phyloP scores from a whole-genome alignment of 2,329 filamentous ascomycete genomes.

The Emmonsiellopsis sp. region DNA sequence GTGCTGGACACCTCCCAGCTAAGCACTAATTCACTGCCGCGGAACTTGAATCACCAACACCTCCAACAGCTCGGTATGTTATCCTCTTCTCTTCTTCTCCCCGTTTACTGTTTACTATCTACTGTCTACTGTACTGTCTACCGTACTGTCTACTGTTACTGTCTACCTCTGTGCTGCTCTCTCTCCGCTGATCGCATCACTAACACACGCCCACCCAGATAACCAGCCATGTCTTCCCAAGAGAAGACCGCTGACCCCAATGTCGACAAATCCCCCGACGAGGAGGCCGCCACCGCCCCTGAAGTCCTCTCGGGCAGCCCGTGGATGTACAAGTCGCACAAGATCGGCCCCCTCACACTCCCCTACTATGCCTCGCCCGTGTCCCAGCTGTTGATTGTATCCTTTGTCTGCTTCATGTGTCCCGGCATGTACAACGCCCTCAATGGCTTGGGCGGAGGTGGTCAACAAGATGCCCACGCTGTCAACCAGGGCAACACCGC shows the following conservation, averaged over 20 bases:
- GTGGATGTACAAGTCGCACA: slow-evolving; percentile 61
- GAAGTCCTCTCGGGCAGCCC: slow-evolving; percentile 23
- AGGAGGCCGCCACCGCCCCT: slow-evolving; percentile 17
- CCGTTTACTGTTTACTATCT: neutral
- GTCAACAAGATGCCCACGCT: slow-evolving; percentile 48
- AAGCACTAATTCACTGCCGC: too few species aligned
- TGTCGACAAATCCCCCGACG: slow-evolving; percentile 23
- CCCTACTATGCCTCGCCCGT: slow-evolving; percentile 67
- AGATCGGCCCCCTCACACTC: slow-evolving; percentile 45
- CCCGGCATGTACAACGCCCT: slow-evolving; percentile 67
- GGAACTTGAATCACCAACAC: too few species aligned
- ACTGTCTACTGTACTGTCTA: too few species aligned
- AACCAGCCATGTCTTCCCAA: slow-evolving; percentile 7
- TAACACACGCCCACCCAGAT: neutral
- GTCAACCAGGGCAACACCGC: slow-evolving; percentile 61
- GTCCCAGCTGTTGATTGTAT: slow-evolving; percentile 62
- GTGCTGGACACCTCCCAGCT: too few species aligned
- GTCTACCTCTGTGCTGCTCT: neutral
- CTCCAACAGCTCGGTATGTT: too few species aligned
- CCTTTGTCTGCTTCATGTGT: slow-evolving; percentile 62
- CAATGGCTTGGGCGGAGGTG: slow-evolving; percentile 56
- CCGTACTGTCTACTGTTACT: too few species aligned
- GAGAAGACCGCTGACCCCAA: slow-evolving; percentile 2
- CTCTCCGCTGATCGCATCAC: neutral
- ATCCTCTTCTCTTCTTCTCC: neutral